phyloP scores from a whole-genome alignment of 208 protist genomes.

The Trypanosoma theileri region DNA sequence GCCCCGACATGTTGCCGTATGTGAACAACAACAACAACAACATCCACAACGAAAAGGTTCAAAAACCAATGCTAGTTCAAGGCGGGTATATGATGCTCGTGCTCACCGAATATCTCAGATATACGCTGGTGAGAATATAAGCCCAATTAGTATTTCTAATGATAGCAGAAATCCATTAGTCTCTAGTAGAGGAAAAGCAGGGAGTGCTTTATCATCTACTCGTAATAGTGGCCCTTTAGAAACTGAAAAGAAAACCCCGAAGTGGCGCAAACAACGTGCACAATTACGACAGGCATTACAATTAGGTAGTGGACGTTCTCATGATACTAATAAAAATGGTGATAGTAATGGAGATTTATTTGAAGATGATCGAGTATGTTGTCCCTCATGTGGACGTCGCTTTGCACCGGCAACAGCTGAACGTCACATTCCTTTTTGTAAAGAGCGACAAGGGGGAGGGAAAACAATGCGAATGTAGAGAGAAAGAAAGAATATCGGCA shows the following conservation, averaged over 20 bases:
- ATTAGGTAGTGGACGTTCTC: not conserved
- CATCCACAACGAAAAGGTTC: constrained; percentile 15
- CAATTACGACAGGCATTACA: constrained; percentile 40
- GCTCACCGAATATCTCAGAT: constrained; percentile 9
- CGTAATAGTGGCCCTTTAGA: not conserved
- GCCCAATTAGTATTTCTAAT: not conserved
- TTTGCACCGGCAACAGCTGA: constrained; percentile 44
- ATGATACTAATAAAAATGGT: not conserved
- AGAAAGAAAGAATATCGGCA: not conserved
- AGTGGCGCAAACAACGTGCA: constrained; percentile 44
- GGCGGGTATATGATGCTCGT: constrained; percentile 6
- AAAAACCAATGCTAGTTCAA: not conserved
- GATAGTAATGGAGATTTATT: constrained; percentile 17
- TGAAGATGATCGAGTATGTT: constrained; percentile 50
- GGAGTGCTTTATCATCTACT: not conserved
- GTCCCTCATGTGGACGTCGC: constrained; percentile 43
- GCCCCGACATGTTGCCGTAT: constrained; percentile 55
- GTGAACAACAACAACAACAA: constrained; percentile 32
- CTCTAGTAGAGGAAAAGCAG: constrained; percentile 8
- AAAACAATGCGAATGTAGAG: constrained; percentile 18
- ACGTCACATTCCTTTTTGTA: constrained; percentile 47
- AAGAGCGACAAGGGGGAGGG: constrained; percentile 7
- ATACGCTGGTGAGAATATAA: constrained; percentile 14
- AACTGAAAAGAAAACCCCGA: not conserved
- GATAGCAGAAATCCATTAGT: not conserved